Percentiles rank a stretch among this genome's conserved stretches.
Evolutionary conservation across 2,329 filamentous ascomycete species (phyloP).

Genomic region (Sphaerostilbella broomeana): DNA sequence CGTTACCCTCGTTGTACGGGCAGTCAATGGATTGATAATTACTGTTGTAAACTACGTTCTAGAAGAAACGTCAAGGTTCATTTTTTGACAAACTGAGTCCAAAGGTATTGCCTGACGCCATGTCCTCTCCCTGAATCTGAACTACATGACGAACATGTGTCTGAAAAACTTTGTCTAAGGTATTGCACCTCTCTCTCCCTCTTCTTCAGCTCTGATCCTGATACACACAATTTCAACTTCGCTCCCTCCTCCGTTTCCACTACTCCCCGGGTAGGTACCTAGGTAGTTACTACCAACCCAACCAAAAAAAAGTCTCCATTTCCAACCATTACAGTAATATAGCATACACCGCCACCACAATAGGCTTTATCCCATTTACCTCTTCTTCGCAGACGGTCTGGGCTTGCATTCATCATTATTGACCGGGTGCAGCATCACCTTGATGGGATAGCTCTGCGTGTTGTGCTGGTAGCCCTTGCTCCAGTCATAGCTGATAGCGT

Average conservation of each 20-base stretch:
- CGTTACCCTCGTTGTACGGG: no score
- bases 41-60: no score
- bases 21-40: no score
- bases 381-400: constrained; percentile 53
- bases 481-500: constrained; percentile 95
- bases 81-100: constrained; percentile 4
- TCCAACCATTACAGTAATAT: constrained; percentile 6
- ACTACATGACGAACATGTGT: background rate
- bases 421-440: constrained; percentile 80
- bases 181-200: constrained; percentile 3
- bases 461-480: constrained; percentile 90
- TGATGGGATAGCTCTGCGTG: constrained; percentile 65
- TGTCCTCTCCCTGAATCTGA: constrained; percentile 5
- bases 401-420: constrained; percentile 56
- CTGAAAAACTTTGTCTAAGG: constrained; percentile 8
- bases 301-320: background rate
- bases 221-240: constrained; percentile 4
- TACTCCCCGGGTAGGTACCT: no score
- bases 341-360: constrained; percentile 4
- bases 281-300: no score
- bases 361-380: constrained; percentile 30
- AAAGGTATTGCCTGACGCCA: constrained; percentile 2
- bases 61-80: background rate
- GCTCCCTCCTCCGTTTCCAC: background rate
- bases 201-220: no score